Evolutionary conservation across 75 land plant genomes (phyloP).

Genomic region (Larix kaempferi): DNA sequence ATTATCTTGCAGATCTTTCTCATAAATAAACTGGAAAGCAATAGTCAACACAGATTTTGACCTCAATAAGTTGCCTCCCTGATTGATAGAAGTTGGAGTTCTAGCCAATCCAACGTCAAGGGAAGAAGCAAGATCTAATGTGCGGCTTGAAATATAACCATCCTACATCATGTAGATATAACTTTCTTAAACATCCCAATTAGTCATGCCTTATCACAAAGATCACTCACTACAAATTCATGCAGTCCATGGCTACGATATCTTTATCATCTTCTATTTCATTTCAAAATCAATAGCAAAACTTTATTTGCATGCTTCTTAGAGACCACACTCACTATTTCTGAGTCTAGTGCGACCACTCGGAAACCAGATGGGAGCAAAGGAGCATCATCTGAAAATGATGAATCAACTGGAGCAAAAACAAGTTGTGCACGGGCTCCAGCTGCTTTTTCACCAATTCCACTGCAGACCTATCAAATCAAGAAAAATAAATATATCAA

Average conservation of each 20-base stretch:
- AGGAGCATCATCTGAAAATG: constrained; percentile 17
- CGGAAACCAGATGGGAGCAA: constrained; percentile 24
- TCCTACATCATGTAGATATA: constrained; percentile 38
- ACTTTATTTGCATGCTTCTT: background rate
- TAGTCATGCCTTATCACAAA: background rate
- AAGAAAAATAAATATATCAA: background rate
- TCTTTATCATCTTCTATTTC: background rate
- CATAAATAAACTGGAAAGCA: constrained; percentile 90
- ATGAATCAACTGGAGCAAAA: constrained; percentile 19
- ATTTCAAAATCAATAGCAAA: background rate
- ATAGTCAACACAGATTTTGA: constrained; percentile 74
- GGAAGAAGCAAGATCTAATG: constrained; percentile 83
- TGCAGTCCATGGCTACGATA: background rate
- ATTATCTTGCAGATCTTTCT: constrained; percentile 66
- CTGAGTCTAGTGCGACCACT: constrained; percentile 20
- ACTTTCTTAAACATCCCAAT: constrained; percentile 19
- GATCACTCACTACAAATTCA: background rate
- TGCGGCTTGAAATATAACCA: constrained; percentile 49
- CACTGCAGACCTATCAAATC: constrained; percentile 19
- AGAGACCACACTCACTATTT: constrained; percentile 14
- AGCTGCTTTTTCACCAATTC: constrained; percentile 14
- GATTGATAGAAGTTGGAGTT: constrained; percentile 23
- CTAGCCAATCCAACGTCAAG: constrained; percentile 66
- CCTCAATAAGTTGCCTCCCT: constrained; percentile 17
- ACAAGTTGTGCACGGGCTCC: constrained; percentile 22